Evolutionary conservation across 495 filamentous ascomycete genomes (phyloP), one percentile per base, ranked within the genome.

Genomic region (Friedmanniomyces simplex): DNA sequence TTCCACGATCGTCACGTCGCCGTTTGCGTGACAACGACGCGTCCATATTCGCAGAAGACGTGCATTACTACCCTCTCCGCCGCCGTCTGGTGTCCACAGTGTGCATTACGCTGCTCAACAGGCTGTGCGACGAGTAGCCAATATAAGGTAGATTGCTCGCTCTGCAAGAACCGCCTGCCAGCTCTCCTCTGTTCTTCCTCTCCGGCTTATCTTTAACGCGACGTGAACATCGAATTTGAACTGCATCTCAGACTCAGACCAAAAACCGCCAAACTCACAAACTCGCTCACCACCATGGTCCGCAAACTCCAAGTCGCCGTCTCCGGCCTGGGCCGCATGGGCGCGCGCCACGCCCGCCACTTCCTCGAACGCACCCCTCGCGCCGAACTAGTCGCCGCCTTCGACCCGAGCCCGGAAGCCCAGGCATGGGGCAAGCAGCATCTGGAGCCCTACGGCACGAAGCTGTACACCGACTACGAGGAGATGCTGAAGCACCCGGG

Each of bases 261-360:
- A n/a, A 4, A 8, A 10, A 12, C 4, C 52, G 13, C 52, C 11
- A 21, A 22, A 25, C 34, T 22, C 22, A 41, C 39, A 1, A 2
- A 11, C 21, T 54, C 34, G 22, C 32, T 2, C 6, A n/a, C 11
- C 50, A 37, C 7, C 7, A 52, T 52, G 49, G 49, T 52, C 32
- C 63, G 66, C 57, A 70, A 69, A 43, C 68, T 71, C 46, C 59
- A 64, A 45, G 64, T 72, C 50, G 72, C 69, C 24, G 66, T 69
- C 43, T 67, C 69, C 41, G 72, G 71, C 51, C 72, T 74, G 30
- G 72, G 72, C 57, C 72, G 71, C 61, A 74, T 74, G 72, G 72
- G 72, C 36, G 66, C 68, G 22, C 63, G 72, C 20, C 69, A 74
- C 54, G 72, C 68, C n/a, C 50, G 55, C 22, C 65, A 71, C 58